phyloP scores from a whole-genome alignment of 2,329 filamentous ascomycete genomes.

The Nannizziopsis arthrosporioides region DNA sequence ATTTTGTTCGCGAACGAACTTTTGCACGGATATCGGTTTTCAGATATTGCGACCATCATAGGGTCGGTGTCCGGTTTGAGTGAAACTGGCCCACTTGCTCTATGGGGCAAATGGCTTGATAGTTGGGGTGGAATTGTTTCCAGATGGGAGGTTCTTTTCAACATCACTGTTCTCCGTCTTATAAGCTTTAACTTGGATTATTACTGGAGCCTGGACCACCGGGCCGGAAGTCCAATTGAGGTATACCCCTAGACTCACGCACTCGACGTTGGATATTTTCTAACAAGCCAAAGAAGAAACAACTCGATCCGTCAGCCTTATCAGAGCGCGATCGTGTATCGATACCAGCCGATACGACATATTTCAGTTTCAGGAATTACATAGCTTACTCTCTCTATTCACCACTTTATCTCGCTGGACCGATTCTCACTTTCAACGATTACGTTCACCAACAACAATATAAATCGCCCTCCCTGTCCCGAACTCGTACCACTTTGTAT shows the following conservation, averaged over 20 bases:
- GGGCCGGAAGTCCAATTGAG: conserved; percentile 60
- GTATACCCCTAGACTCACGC: conserved; percentile 41
- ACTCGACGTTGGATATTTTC: conserved; percentile 14
- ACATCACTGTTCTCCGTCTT: conserved; percentile 79
- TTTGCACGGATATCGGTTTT: conserved; percentile 62
- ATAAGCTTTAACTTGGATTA: conserved; percentile 97
- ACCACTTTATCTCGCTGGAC: conserved; percentile 82
- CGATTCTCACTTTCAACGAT: conserved; percentile 96
- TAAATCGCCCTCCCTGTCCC: conserved; percentile 57
- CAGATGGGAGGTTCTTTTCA: conserved; percentile 96
- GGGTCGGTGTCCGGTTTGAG: conserved; percentile 31
- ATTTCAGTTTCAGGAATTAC: conserved; percentile 76
- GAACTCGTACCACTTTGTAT: conserved; percentile 63
- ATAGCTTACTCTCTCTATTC: conserved; percentile 82
- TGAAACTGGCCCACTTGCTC: conserved; percentile 38
- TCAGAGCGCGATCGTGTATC: conserved; percentile 79
- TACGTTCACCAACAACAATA: conserved; percentile 80
- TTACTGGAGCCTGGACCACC: conserved; percentile 71
- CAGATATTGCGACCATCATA: conserved; percentile 47
- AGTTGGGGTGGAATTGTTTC: conserved; percentile 69
- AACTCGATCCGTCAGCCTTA: conserved; percentile 74
- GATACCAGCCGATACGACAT: conserved; percentile 56
- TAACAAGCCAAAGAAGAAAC: conserved; percentile 77
- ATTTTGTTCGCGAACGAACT: conserved; percentile 86
- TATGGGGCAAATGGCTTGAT: conserved; percentile 64